Evolutionary conservation across 2,329 filamentous ascomycete genomes (phyloP).

Genomic region (Metarhizium sp.): DNA sequence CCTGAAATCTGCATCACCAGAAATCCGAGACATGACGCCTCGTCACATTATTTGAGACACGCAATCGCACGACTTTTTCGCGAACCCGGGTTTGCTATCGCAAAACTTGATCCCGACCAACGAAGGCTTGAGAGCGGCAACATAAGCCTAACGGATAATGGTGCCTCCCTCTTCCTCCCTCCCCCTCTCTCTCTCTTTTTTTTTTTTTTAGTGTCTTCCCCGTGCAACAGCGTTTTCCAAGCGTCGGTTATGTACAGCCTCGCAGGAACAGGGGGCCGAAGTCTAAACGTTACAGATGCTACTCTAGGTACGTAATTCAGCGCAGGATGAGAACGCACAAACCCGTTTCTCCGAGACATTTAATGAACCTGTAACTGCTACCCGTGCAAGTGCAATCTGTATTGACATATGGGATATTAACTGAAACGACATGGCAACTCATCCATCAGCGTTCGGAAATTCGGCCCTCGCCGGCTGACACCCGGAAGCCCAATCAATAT

Average conservation of each 20-base stretch:
- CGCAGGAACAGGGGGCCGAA: neutral
- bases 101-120: neutral
- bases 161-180: too few species aligned
- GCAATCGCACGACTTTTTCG: neutral
- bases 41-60: neutral
- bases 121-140: neutral
- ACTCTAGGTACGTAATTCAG: neutral
- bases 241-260: neutral
- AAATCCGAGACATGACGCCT: neutral
- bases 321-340: neutral
- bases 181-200: too few species aligned
- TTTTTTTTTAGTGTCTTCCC: neutral
- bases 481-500: neutral
- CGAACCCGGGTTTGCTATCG: neutral
- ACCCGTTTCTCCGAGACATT: neutral
- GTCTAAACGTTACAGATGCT: neutral
- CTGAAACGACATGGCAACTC: neutral
- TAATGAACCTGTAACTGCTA: neutral
- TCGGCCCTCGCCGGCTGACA: neutral
- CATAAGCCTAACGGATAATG: neutral
- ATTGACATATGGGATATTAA: neutral
- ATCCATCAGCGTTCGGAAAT: neutral
- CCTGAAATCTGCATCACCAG: neutral
- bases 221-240: neutral
- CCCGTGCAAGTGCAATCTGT: neutral